phyloP scores from a whole-genome alignment of 805 yeast genomes.

The Yarrowia bubula region DNA sequence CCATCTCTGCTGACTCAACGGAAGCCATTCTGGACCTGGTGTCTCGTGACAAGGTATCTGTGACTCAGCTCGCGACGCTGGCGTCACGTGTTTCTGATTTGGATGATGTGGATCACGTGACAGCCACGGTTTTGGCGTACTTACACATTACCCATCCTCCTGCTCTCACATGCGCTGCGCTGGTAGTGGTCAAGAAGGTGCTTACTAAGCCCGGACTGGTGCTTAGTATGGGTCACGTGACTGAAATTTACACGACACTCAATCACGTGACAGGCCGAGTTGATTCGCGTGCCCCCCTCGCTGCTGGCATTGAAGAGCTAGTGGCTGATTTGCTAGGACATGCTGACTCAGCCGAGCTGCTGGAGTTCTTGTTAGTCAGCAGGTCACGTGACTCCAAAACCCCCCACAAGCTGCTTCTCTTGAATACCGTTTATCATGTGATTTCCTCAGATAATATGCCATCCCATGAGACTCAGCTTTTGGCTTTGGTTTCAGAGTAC shows the following conservation, averaged over 20 bases:
- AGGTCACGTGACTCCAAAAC: not conserved
- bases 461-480: not conserved
- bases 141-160: not conserved
- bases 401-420: constrained; percentile 1
- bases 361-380: not conserved
- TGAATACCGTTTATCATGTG: not conserved
- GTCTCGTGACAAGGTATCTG: not conserved
- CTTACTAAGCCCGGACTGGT: not conserved
- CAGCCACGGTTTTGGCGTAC: not conserved
- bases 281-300: not conserved
- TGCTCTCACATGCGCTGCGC: not conserved
- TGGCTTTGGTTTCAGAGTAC: not conserved
- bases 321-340: not conserved
- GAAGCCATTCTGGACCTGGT: not conserved
- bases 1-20: not conserved
- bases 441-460: not conserved
- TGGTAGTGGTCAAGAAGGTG: constrained; percentile 2
- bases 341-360: not conserved
- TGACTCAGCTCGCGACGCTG: not conserved
- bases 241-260: not conserved
- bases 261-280: not conserved
- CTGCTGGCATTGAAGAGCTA: constrained; percentile 16
- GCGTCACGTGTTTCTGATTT: not conserved
- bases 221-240: not conserved
- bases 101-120: not conserved